phyloP scores from a whole-genome alignment of 2,329 filamentous ascomycete genomes.

The Pseudogymnoascus sp. region DNA sequence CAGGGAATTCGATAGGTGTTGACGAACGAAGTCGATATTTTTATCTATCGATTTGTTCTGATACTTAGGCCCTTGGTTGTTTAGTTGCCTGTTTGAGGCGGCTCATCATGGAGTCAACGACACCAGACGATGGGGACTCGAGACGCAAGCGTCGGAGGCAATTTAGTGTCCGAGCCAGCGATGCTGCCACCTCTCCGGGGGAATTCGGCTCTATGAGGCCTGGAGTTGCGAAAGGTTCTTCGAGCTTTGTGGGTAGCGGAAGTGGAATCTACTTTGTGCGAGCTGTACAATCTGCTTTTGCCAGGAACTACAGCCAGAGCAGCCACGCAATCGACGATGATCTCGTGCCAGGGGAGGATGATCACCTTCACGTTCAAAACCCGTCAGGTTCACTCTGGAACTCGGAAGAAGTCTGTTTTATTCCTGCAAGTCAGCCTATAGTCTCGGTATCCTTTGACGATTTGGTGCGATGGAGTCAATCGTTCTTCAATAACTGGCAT shows the following conservation, averaged over 20 bases:
- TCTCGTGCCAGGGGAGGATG: slow-evolving; percentile 52
- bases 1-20: background rate
- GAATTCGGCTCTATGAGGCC: slow-evolving; percentile 48
- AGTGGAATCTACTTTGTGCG: slow-evolving; percentile 55
- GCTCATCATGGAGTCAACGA: background rate
- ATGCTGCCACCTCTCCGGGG: slow-evolving; percentile 13
- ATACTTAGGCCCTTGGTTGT: background rate
- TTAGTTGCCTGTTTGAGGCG: background rate
- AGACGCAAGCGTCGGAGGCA: background rate
- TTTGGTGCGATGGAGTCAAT: slow-evolving; percentile 43
- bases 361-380: slow-evolving; percentile 36
- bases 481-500: slow-evolving; percentile 54
- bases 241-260: slow-evolving; percentile 50
- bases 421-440: background rate
- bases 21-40: background rate
- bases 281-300: slow-evolving; percentile 45
- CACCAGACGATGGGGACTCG: background rate
- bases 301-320: slow-evolving; percentile 23
- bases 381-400: slow-evolving; percentile 31
- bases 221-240: slow-evolving; percentile 37
- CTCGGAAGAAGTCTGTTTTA: slow-evolving; percentile 29
- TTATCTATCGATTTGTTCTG: background rate
- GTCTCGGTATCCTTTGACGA: slow-evolving; percentile 38
- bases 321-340: slow-evolving; percentile 31
- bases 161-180: background rate